phyloP scores from a whole-genome alignment of 345 rosid genomes.

The Eucalyptus curtisii region DNA sequence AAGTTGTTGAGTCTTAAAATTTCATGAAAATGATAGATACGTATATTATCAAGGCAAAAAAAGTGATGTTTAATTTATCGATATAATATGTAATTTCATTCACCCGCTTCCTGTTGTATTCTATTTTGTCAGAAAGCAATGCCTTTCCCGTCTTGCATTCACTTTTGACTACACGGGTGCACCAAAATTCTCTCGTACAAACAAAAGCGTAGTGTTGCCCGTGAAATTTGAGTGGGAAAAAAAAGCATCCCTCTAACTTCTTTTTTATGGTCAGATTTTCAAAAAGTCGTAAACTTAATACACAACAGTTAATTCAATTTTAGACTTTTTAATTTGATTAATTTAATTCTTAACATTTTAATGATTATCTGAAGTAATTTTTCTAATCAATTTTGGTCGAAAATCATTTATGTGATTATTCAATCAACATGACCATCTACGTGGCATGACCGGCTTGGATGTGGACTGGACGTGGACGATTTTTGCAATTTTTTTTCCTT shows the following conservation, averaged over 20 bases:
- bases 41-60: background rate
- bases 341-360: no score
- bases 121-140: background rate
- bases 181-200: background rate
- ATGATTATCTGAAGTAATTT: fast-evolving
- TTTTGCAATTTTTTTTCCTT: no score
- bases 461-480: no score
- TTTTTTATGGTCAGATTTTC: background rate
- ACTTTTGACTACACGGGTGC: background rate
- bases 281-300: no score
- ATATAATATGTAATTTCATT: background rate
- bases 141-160: background rate
- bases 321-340: no score
- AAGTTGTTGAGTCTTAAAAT: no score
- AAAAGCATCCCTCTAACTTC: background rate
- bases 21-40: no score
- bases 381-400: no score
- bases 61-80: background rate
- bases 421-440: no score
- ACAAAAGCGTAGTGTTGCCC: background rate
- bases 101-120: background rate
- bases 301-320: no score
- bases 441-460: fast-evolving
- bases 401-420: no score
- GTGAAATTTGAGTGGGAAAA: background rate